Evolutionary conservation across 2,329 filamentous ascomycete species (phyloP), one percentile per base, ranked within the genome.

Genomic region (Sclerotiophoma versabilis): DNA sequence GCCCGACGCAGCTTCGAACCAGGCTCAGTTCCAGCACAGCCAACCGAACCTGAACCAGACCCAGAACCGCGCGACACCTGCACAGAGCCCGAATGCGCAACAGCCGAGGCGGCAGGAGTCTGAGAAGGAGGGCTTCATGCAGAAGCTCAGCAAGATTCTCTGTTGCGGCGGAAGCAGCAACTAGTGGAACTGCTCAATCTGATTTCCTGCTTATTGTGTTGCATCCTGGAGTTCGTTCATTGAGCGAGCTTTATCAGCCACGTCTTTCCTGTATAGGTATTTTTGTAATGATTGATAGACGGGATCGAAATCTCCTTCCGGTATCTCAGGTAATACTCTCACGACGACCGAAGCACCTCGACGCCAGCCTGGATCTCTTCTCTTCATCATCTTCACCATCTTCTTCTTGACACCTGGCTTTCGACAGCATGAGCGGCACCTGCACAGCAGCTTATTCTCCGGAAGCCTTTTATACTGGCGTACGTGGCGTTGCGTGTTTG

Each of bases 21-120:
- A 96, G 77, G 93, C 93, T 64, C 93, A 97, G 75, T 97, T 96
- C 83, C 92, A 96, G 81, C 93, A 92, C 83, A 96, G 92, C 80
- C 91, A 90, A 72, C 91, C 92, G 75, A 95, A 96, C 76, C 84
- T 96, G 49, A 64, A 67, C 63, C 89, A 43, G 36, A 36, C 45
- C 12, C 51, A 49, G 39, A 86, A 85, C 68, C 81, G 87, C 71
- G 84, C 83, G 57, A 83, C 79, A 58, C 78, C 80, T 20, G 64
- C 63, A 41, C 64, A 69, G 41, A 73, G 65, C 47, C 71, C 68
- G 36, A 72, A 61, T 30, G 84, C 82, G 55, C 80, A 82, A 63
- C 83, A 84, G 72, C 80, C 74, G 65, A 82, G 81, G 63, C 76
- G 76, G 63, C 80, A 83, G 66, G 89, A 95, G 73, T 83, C 87